Percentiles rank a stretch among this genome's conserved stretches.
Evolutionary conservation across 768 basidiomycete species (phyloP).

Genomic region (Pisolithus microcarpus): DNA sequence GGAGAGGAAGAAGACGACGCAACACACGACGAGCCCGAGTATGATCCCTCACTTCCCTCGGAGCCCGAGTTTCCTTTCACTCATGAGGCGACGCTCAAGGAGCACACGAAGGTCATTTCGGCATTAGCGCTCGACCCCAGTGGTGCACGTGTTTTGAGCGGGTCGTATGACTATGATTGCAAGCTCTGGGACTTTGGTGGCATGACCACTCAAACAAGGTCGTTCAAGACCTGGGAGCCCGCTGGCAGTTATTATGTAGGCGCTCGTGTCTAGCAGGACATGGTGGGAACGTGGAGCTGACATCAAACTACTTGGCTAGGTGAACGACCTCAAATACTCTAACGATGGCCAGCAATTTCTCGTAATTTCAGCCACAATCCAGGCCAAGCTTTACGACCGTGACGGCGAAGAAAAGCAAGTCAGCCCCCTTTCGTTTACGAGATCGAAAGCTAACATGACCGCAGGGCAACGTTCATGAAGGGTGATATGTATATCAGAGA

Average conservation of each 20-base stretch:
- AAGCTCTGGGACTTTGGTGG: conserved; percentile 99
- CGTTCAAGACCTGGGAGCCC: conserved; percentile 96
- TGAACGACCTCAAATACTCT: conserved; percentile 87
- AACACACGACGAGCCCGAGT: conserved; percentile 43
- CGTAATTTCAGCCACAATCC: conserved; percentile 79
- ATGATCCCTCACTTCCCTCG: conserved; percentile 41
- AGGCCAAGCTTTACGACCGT: conserved; percentile 83
- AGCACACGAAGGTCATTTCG: conserved; percentile 93
- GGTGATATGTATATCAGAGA: conserved; percentile 98
- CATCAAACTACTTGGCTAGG: conserved; percentile 35
- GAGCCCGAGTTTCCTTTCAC: conserved; percentile 69
- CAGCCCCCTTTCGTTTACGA: conserved; percentile 5
- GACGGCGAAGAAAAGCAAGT: conserved; percentile 92
- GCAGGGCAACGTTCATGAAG: conserved; percentile 75
- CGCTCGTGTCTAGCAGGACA: conserved; percentile 3
- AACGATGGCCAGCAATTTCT: conserved; percentile 82
- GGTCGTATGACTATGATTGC: conserved; percentile 95
- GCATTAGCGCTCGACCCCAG: conserved; percentile 90
- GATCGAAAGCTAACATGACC: conserved; percentile 43
- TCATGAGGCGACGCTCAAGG: conserved; percentile 88
- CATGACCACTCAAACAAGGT: conserved; percentile 84
- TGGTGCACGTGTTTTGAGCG: conserved; percentile 84
- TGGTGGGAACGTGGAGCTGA: not conserved
- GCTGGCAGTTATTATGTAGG: conserved; percentile 85
- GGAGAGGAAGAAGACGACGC: conserved; percentile 23